phyloP scores from a whole-genome alignment of 2,329 filamentous ascomycete species.

The Stagonosporopsis tanaceti region DNA sequence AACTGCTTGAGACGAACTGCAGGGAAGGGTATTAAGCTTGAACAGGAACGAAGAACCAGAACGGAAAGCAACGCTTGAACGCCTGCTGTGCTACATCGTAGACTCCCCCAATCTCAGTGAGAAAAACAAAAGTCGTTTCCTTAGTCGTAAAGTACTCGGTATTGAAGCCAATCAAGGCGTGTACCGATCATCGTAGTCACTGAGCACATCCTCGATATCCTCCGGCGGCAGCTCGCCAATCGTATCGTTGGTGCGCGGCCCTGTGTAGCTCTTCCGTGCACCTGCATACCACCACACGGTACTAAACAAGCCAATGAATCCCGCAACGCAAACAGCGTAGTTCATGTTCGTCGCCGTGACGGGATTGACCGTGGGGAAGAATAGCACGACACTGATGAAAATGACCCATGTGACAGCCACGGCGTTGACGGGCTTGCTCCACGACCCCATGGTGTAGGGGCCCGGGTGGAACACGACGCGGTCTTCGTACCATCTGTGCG shows the following conservation, averaged over 20 bases:
- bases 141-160: background rate
- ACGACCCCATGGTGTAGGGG: slow-evolving; percentile 65
- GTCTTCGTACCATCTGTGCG: slow-evolving; percentile 62
- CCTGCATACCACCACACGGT: slow-evolving; percentile 55
- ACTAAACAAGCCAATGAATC: slow-evolving; percentile 59
- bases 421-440: slow-evolving; percentile 63
- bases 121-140: background rate
- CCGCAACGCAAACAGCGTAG: slow-evolving; percentile 57
- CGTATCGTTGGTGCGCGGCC: slow-evolving; percentile 65
- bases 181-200: slow-evolving; percentile 40
- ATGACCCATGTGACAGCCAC: slow-evolving; percentile 67
- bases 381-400: slow-evolving; percentile 69
- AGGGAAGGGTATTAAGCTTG: background rate
- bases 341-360: slow-evolving; percentile 58
- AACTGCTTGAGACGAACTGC: background rate
- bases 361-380: slow-evolving; percentile 56
- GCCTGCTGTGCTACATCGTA: background rate
- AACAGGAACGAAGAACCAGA: background rate
- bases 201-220: slow-evolving; percentile 50
- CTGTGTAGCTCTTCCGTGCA: slow-evolving; percentile 61
- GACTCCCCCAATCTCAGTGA: too few relatives aligned
- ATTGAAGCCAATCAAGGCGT: slow-evolving; percentile 25
- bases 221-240: slow-evolving; percentile 53
- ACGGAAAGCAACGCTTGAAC: background rate
- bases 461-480: slow-evolving; percentile 64